Evolutionary conservation across 352 stramenopile genomes (phyloP), one percentile per base, ranked within the genome.

Genomic region (Phytophthora capsici): DNA sequence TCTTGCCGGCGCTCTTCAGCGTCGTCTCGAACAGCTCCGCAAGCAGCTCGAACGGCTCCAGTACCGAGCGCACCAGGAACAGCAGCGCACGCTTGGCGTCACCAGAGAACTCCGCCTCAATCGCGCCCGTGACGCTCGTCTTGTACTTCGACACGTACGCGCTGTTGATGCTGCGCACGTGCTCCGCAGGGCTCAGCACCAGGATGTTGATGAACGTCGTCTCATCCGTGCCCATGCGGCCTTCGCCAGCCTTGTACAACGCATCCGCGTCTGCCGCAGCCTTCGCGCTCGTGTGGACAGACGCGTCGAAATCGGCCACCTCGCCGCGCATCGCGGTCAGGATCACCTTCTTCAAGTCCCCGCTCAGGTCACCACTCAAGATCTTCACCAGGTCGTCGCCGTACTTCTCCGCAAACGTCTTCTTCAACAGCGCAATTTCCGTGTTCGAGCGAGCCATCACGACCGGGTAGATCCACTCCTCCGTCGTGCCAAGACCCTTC

Each of bases 371-470:
- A 25, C 55, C 53, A 50, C 82, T 66, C 45, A 88, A 41, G 23
- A 69, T 59, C 46, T 80, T 72, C n/a, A 72, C 69, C 23, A 91
- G 56, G 20, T 89, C 80, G 17, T 84, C 65, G 34, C 67, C 65
- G 63, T 82, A 75, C 22, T 84, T 19, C 22, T 85, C 68, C 49
- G 83, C 77, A 68, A 77, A 89, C 1, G 80, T 81, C 74, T 88
- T 86, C 80, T 91, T 89, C 40, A 89, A 66, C 58, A 91, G 80
- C 66, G 71, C 71, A 57, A 91, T 78, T 54, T 89, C 82, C 14
- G 50, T 52, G 52, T 86, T 86, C 14, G 82, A 83, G 56, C 84
- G 80, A 44, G 73, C 80, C 16, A 86, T 67, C 26, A 70, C 37
- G 1, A 70, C 46, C 8, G 77, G 81, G 69, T 84, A 89, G 49